Evolutionary conservation across 306 rosid genomes (phyloP), one percentile per base, ranked within the genome.

Genomic region (Prunus mume): DNA sequence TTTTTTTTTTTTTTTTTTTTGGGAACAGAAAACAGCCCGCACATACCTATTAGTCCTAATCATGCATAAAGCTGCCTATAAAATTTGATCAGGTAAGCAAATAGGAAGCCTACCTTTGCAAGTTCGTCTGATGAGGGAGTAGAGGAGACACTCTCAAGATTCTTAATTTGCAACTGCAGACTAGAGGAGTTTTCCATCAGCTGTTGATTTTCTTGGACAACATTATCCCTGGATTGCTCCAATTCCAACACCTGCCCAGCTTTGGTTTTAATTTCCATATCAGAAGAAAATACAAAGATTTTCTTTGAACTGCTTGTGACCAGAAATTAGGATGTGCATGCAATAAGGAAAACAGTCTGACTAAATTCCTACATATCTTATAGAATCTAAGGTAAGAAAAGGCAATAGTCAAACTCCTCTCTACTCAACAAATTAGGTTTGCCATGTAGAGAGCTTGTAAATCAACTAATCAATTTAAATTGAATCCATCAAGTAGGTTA

Each of bases 161-260:
- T 87, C 84, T 82, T 83, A 43, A 90, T 77, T 84, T 85, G 89
- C 64, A 85, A 83, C 71, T 89, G 93, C 85, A 92, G 85, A 58
- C 78, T 83, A 45, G 95, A 82, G 60, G 84, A 41, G 61, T 79
- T 88, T 87, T 83, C 97, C 83, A 64, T 63, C 83, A 90, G 71
- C 71, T 81, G 87, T 80, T 82, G 86, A 79, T 92, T 95, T 84
- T 90, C 96, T 83, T 84, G 88, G 57, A 83, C 79, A 80, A 84
- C 85, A 80, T 46, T 83, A 78, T 76, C 72, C 84, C 83, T 88
- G 79, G 87, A 83, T 71, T 86, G 87, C 75, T 90, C 96, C 88
- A 90, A 87, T 85, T 85, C 91, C 80, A 81, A 83, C 83, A 92
- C 93, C 99, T 95, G 99, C 88, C 90, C 87, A 79, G 86, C 93